These are phyloP conservation scores for Sporothrix luriei DNA, from an alignment of 2,329 filamentous ascomycete genomes.

Conservation along the genomic window DNA sequence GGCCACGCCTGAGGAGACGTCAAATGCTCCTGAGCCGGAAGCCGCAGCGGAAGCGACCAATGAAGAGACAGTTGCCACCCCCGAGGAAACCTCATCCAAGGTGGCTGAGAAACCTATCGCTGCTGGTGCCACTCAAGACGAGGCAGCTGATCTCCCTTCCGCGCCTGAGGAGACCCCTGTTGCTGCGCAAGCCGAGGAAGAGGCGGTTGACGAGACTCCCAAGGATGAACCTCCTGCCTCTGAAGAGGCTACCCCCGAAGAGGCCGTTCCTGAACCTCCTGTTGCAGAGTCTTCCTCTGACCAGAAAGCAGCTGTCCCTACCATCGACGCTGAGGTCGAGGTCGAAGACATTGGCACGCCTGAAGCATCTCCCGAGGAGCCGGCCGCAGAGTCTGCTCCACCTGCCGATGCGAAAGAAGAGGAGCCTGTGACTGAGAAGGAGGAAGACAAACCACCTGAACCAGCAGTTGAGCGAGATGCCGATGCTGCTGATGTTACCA, in stretches of 20 bases:
- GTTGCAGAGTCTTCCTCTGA: not conserved
- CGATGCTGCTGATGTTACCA: not conserved
- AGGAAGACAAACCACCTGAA: not conserved
- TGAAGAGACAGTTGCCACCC: not conserved
- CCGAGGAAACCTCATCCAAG: not conserved
- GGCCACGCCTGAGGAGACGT: not conserved
- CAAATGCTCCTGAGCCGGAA: not conserved
- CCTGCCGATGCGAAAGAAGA: not conserved
- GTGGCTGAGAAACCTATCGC: not conserved
- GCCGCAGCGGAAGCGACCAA: not conserved
- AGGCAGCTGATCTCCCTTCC: not conserved
- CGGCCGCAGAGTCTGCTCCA: not conserved
- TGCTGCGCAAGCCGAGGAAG: not conserved
- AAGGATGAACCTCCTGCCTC: not conserved
- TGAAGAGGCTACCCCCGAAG: not conserved
- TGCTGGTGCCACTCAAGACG: not conserved
- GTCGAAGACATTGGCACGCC: not conserved
- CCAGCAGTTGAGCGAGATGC: not conserved
- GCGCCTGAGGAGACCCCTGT: not conserved
- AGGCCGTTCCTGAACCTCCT: not conserved
- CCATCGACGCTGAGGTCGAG: not conserved
- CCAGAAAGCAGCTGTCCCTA: not conserved
- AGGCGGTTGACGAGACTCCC: not conserved
- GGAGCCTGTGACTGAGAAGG: not conserved
- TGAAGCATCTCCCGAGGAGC: not conserved